Evolutionary conservation across 75 land plant species (phyloP).

Genomic region (Adiantum capillusveneris): DNA sequence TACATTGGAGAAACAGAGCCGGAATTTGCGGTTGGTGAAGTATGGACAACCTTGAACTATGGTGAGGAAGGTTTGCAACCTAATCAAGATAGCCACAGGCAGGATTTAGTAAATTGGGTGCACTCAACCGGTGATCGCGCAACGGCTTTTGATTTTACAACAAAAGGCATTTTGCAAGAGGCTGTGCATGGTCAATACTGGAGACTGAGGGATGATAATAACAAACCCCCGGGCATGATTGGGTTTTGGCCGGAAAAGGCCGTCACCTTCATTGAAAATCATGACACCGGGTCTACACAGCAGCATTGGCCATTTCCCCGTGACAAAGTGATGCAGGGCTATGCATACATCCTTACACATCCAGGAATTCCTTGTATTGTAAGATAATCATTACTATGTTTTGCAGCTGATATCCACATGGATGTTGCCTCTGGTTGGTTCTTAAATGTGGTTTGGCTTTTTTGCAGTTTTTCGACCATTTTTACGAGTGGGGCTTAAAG

Average conservation of each 20-base stretch:
- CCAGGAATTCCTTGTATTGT: slow-evolving; percentile 70
- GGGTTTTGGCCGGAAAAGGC: slow-evolving; percentile 62
- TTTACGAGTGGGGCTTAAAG: slow-evolving; percentile 24
- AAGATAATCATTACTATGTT: slow-evolving; percentile 25
- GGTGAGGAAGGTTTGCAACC: slow-evolving; percentile 31
- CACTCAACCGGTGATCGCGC: slow-evolving; percentile 30
- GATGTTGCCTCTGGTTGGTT: too few relatives aligned
- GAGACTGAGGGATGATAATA: slow-evolving; percentile 49
- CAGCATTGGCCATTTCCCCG: slow-evolving; percentile 58
- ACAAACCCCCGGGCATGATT: slow-evolving; percentile 61
- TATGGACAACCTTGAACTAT: slow-evolving; percentile 50
- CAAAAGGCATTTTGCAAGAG: slow-evolving; percentile 70
- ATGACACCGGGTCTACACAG: slow-evolving; percentile 75
- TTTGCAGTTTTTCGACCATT: slow-evolving; percentile 47
- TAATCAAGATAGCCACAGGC: slow-evolving; percentile 53
- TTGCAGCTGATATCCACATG: too few relatives aligned
- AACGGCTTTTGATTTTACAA: slow-evolving; percentile 73
- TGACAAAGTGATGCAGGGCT: slow-evolving; percentile 57
- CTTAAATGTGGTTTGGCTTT: too few relatives aligned
- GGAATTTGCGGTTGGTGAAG: slow-evolving; percentile 59
- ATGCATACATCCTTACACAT: slow-evolving; percentile 66
- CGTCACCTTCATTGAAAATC: slow-evolving; percentile 79
- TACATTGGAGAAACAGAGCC: slow-evolving; percentile 35
- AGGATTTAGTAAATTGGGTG: slow-evolving; percentile 50
- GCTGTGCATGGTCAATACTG: slow-evolving; percentile 62